Conservation (phyloP, 306 rosid genomes). For the Pyrus bretschneideri region DNA sequence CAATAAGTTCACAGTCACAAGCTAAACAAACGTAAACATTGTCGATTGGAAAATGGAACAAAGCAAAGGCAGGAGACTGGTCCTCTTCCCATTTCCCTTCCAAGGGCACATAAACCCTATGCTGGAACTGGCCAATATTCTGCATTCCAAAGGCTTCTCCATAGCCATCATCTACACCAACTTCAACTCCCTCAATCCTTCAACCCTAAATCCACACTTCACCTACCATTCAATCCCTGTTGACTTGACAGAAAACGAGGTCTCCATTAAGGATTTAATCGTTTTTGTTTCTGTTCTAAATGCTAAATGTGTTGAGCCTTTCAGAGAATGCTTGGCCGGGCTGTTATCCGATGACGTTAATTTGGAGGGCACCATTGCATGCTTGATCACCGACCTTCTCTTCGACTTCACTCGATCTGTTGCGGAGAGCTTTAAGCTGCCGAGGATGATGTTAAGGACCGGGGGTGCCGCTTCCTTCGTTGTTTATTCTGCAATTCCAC, state of each 20-base stretch:
- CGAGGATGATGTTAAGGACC: slow-evolving; percentile 36
- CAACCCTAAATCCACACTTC: slow-evolving; percentile 31
- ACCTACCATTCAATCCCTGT: slow-evolving; percentile 26
- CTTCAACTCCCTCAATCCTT: slow-evolving; percentile 22
- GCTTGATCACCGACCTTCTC: slow-evolving; percentile 39
- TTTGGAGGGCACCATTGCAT: slow-evolving; percentile 31
- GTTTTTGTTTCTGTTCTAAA: slow-evolving; percentile 15
- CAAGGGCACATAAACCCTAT: slow-evolving; percentile 28
- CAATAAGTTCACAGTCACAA: too few relatives aligned
- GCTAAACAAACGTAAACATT: too few relatives aligned
- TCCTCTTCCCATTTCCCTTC: slow-evolving; percentile 7
- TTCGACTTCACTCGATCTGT: slow-evolving; percentile 35
- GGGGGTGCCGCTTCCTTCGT: slow-evolving; percentile 19
- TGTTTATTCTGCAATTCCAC: slow-evolving; percentile 32
- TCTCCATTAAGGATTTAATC: neutral
- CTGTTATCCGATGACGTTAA: slow-evolving; percentile 5
- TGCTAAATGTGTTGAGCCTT: slow-evolving; percentile 18
- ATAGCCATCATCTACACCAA: slow-evolving; percentile 22
- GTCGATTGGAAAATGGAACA: neutral
- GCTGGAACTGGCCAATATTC: slow-evolving; percentile 22
- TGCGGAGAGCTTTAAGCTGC: slow-evolving; percentile 30
- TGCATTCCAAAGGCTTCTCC: slow-evolving; percentile 25
- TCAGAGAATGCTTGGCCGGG: slow-evolving; percentile 21
- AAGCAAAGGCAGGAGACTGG: neutral
- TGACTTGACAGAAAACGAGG: slow-evolving; percentile 6